A percentile compares a stretch with the other conserved stretches of the same genome.
phyloP scores from a whole-genome alignment of 2,329 filamentous ascomycete species.

The Ophidiomyces ophidiicola region DNA sequence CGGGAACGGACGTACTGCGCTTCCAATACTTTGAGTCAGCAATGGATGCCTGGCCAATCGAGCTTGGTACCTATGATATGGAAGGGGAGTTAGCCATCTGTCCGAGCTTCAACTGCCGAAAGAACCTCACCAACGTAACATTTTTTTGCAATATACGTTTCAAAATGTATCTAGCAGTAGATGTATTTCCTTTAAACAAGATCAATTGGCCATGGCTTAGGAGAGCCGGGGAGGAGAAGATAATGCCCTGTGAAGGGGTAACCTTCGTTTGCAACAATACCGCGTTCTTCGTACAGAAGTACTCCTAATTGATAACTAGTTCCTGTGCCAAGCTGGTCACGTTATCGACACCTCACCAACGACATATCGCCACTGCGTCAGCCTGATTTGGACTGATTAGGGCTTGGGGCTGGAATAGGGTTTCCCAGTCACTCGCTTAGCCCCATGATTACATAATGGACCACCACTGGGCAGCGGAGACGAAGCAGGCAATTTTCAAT shows the following conservation, averaged over 20 bases:
- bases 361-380: conserved; percentile 1
- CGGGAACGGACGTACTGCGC: conserved; percentile 44
- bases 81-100: background rate
- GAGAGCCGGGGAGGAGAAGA: background rate
- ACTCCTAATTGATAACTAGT: no score
- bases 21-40: conserved; percentile 82
- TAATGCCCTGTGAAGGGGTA: background rate
- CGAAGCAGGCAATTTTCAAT: conserved; percentile 8
- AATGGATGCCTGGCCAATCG: conserved; percentile 69
- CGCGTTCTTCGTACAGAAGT: no score
- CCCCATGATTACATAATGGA: conserved; percentile 13
- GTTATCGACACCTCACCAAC: background rate
- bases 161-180: background rate
- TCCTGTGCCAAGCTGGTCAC: no score
- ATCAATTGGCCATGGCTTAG: conserved; percentile 4
- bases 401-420: conserved; percentile 13
- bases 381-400: conserved; percentile 9
- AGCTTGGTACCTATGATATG: conserved; percentile 63
- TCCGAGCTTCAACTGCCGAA: background rate
- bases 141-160: conserved; percentile 20
- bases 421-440: conserved; percentile 15
- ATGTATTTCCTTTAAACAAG: background rate
- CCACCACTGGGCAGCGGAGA: conserved; percentile 7
- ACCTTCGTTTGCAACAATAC: background rate
- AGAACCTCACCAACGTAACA: conserved; percentile 31